These are phyloP conservation scores for Musa itinerans DNA, from an alignment of 176 grass and related monocot species.

Conservation along the genomic window DNA sequence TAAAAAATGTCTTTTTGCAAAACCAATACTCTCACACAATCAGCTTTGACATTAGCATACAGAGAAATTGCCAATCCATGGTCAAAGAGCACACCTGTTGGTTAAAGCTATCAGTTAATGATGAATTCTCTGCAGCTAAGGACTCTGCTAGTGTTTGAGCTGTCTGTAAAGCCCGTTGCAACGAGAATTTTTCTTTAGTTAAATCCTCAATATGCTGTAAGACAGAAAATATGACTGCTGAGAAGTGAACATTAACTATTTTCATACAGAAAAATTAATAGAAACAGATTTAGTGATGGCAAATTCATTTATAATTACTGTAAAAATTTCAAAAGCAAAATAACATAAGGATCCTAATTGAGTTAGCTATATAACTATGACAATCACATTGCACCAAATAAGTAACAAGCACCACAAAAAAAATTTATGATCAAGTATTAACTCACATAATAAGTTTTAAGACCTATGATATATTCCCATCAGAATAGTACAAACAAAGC, in stretches of 20 bases:
- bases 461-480: background rate
- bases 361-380: background rate
- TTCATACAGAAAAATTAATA: background rate
- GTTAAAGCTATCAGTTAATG: slow-evolving; percentile 92
- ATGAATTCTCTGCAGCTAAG: slow-evolving; percentile 83
- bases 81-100: slow-evolving; percentile 53
- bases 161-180: slow-evolving; percentile 79
- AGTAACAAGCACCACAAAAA: background rate
- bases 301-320: background rate
- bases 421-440: background rate
- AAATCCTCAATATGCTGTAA: slow-evolving; percentile 94
- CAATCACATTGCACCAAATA: background rate
- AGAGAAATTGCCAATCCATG: background rate
- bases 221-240: background rate
- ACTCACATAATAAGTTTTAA: background rate
- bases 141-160: slow-evolving; percentile 60
- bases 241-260: background rate
- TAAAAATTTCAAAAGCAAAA: background rate
- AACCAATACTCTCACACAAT: background rate
- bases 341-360: background rate
- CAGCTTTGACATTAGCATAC: background rate
- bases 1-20: background rate
- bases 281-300: background rate
- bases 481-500: background rate
- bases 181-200: slow-evolving; percentile 89